These are phyloP conservation scores for Fomitopsis serialis DNA, from an alignment of 768 basidiomycete genomes.

Conservation along the genomic window DNA sequence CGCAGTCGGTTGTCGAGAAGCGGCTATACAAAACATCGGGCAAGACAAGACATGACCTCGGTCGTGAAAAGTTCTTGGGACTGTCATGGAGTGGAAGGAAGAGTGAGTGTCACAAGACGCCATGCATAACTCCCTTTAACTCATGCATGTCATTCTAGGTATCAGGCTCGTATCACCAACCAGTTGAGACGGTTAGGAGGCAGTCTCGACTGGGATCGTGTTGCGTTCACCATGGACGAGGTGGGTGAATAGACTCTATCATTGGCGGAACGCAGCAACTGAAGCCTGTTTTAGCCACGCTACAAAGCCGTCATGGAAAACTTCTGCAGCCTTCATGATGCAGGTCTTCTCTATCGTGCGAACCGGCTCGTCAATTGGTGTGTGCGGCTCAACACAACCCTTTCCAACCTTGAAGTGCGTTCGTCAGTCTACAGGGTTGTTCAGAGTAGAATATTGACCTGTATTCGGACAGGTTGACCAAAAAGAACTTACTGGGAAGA, in stretches of 20 bases:
- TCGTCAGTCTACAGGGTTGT: background rate
- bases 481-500: conserved; percentile 80
- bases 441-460: background rate
- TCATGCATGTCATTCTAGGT: conserved; percentile 40
- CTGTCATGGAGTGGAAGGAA: conserved; percentile 95
- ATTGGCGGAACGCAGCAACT: background rate
- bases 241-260: conserved; percentile 33
- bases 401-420: conserved; percentile 93
- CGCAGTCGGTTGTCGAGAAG: conserved; percentile 96
- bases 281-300: conserved; percentile 39
- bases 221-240: conserved; percentile 93
- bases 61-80: conserved; percentile 87
- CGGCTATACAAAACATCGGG: conserved; percentile 80
- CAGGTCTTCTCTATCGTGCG: conserved; percentile 89
- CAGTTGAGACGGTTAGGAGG: conserved; percentile 87
- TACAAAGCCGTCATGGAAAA: conserved; percentile 88
- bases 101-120: conserved; percentile 51
- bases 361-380: conserved; percentile 99
- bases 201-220: conserved; percentile 91
- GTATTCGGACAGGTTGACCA: conserved; percentile 70
- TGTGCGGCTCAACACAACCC: conserved; percentile 88
- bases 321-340: conserved; percentile 88
- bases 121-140: background rate
- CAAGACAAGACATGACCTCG: conserved; percentile 88
- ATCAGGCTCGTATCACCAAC: conserved; percentile 87